phyloP scores from a whole-genome alignment of 305 asterid species.

The Lippia alba region DNA sequence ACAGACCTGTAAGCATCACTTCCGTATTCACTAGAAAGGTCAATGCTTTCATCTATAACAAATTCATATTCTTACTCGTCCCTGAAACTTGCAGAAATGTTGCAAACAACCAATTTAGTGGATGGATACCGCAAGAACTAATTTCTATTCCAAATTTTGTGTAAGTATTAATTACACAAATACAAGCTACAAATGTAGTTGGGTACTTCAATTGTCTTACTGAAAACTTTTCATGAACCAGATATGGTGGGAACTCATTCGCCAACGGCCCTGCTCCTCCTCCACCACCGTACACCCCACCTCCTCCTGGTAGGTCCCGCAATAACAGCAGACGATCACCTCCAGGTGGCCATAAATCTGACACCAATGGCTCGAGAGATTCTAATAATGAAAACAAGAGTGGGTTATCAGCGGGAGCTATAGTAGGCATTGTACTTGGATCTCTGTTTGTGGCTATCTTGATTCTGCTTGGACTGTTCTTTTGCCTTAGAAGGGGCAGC shows the following conservation, averaged over 20 bases:
- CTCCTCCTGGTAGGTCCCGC: conserved; percentile 78
- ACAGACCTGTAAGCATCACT: conserved; percentile 70
- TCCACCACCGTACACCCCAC: conserved; percentile 84
- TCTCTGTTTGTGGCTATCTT: conserved; percentile 54
- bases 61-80: conserved; percentile 16
- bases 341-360: conserved; percentile 55
- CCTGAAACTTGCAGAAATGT: conserved; percentile 69
- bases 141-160: conserved; percentile 70
- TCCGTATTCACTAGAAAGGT: conserved; percentile 22
- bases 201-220: conserved; percentile 29
- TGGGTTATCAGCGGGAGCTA: conserved; percentile 70
- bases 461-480: conserved; percentile 59
- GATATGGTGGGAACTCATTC: conserved; percentile 81
- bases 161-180: conserved; percentile 51
- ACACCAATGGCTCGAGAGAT: conserved; percentile 47
- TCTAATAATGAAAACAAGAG: conserved; percentile 51
- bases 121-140: conserved; percentile 91
- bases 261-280: conserved; percentile 93
- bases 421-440: conserved; percentile 82
- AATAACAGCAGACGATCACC: conserved; percentile 49
- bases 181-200: conserved; percentile 11
- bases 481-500: conserved; percentile 67
- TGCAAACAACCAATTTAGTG: conserved; percentile 84
- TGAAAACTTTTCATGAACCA: conserved; percentile 45
- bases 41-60: conserved; percentile 17